phyloP scores from a whole-genome alignment of 805 yeast genomes.

The Sugiyamaella mastotermitis region DNA sequence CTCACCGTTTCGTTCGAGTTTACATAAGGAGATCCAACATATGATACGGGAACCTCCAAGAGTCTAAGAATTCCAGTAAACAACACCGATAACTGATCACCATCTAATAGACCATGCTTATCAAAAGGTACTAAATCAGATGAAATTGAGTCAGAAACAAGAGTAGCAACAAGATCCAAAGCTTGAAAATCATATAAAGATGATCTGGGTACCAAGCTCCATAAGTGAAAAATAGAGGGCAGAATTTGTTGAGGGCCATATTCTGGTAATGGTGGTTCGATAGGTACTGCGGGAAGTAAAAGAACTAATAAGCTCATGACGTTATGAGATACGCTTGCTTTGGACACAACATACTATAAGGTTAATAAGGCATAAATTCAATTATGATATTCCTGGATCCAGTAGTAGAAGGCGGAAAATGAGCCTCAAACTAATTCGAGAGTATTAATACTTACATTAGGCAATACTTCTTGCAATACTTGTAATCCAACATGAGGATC shows the following conservation, averaged over 20 bases:
- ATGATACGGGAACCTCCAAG: constrained; percentile 42
- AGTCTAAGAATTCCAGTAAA: constrained; percentile 41
- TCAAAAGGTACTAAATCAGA: constrained; percentile 35
- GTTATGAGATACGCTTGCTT: constrained; percentile 21
- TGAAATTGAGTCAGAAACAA: constrained; percentile 37
- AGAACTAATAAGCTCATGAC: constrained; percentile 17
- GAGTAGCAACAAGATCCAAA: constrained; percentile 57
- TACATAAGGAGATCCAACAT: constrained; percentile 38
- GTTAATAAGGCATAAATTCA: too few relatives aligned
- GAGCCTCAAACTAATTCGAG: constrained; percentile 7
- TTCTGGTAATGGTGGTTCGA: constrained; percentile 9
- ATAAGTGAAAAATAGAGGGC: constrained; percentile 63
- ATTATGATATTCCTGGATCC: constrained; percentile 2
- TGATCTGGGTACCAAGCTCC: constrained; percentile 52
- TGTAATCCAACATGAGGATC: constrained; percentile 15
- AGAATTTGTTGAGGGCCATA: constrained; percentile 44
- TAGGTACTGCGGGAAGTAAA: constrained; percentile 19
- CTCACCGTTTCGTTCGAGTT: constrained; percentile 23
- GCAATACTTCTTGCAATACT: constrained; percentile 25
- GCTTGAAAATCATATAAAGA: constrained; percentile 56
- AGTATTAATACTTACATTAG: constrained; percentile 18
- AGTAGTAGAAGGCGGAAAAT: background rate
- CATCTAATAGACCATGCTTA: constrained; percentile 57
- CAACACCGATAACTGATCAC: constrained; percentile 53
- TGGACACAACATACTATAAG: constrained; percentile 12